Percentiles rank a stretch among this genome's conserved stretches.
Conservation (phyloP, 108 stramenopile genomes). For the Halocafeteria seosinensis region DNA sequence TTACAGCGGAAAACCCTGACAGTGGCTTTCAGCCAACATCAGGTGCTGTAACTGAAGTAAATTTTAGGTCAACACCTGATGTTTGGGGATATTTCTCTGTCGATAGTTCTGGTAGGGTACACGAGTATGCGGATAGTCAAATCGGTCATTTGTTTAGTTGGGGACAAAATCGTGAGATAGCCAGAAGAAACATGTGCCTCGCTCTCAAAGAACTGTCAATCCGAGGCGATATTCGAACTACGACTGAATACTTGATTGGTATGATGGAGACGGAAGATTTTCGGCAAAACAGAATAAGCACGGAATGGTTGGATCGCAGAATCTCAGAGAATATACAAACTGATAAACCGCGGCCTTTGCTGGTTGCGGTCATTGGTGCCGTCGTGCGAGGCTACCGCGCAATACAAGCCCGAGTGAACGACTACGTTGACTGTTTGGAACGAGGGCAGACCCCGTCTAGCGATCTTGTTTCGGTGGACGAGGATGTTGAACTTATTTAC, state of each 20-base stretch:
- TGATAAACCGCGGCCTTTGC: conserved; percentile 15
- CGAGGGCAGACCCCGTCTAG: conserved; percentile 74
- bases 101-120: conserved; percentile 85
- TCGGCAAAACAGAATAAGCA: conserved; percentile 75
- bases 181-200: conserved; percentile 79
- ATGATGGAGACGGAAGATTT: conserved; percentile 83
- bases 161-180: conserved; percentile 76
- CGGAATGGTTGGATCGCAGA: conserved; percentile 91
- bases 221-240: conserved; percentile 94
- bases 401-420: conserved; percentile 30
- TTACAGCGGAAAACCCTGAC: conserved; percentile 98
- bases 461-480: conserved; percentile 49
- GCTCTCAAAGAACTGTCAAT: conserved; percentile 90
- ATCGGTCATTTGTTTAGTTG: conserved; percentile 96
- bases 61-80: conserved; percentile 88
- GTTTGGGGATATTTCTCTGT: conserved; percentile 99
- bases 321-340: conserved; percentile 50
- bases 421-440: conserved; percentile 53
- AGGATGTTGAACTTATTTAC: conserved; percentile 69
- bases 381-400: conserved; percentile 18
- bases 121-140: conserved; percentile 98
- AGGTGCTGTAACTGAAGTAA: conserved; percentile 83
- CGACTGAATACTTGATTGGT: conserved; percentile 87
- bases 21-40: conserved; percentile 91
- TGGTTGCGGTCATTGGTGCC: conserved; percentile 29